Evolutionary conservation across 2,329 filamentous ascomycete species (phyloP).

Genomic region (Didymella segeticola): DNA sequence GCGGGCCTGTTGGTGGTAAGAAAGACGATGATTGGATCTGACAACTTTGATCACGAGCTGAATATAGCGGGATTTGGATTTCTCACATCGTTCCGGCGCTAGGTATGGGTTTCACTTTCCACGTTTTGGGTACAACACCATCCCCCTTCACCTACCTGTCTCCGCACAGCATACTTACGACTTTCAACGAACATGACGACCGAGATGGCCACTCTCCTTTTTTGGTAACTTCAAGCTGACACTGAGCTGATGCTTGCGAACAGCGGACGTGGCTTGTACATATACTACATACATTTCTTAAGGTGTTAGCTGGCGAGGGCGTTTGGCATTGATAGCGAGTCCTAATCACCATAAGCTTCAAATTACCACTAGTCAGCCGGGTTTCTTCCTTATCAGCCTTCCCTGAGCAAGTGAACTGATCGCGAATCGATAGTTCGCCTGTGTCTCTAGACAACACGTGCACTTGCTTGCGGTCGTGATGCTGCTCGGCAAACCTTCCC

Average conservation of each 20-base stretch:
- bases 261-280: slow-evolving; percentile 15
- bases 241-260: neutral
- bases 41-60: slow-evolving; percentile 1
- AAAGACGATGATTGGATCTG: slow-evolving; percentile 46
- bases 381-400: no score
- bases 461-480: no score
- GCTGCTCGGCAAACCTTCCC: slow-evolving; percentile 10
- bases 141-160: neutral
- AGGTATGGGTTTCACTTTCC: neutral
- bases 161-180: slow-evolving; percentile 8
- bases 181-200: slow-evolving; percentile 17
- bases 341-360: slow-evolving; percentile 1
- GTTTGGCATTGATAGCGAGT: slow-evolving; percentile 13
- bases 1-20: slow-evolving; percentile 20
- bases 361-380: no score
- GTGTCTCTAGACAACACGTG: no score
- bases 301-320: slow-evolving; percentile 1
- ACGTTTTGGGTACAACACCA: neutral
- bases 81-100: slow-evolving; percentile 1
- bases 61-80: neutral
- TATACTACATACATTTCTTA: slow-evolving; percentile 18
- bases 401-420: no score
- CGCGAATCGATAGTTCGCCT: no score
- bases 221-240: neutral
- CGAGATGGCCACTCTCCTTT: slow-evolving; percentile 14